A percentile compares a stretch with the other conserved stretches of the same genome.
These are phyloP conservation scores for Curvularia eragrostidis DNA, from an alignment of 2,329 filamentous ascomycete genomes.

Conservation along the genomic window DNA sequence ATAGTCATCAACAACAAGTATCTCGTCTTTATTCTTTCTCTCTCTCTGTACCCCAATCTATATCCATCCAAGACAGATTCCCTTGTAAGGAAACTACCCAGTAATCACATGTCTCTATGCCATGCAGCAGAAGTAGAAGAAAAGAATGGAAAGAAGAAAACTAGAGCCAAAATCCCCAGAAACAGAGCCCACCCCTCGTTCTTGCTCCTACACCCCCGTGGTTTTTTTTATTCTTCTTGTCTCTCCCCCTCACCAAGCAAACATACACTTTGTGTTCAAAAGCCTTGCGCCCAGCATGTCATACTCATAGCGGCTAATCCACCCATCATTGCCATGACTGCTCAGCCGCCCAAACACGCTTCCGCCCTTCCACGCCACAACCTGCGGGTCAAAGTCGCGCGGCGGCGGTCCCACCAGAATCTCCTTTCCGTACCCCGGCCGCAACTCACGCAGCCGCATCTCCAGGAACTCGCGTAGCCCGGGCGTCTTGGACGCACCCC, in stretches of 20 bases:
- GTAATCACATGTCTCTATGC: not conserved
- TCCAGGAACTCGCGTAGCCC: conserved; percentile 84
- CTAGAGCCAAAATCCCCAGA: no score
- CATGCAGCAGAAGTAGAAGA: not conserved
- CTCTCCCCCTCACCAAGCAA: conserved; percentile 50
- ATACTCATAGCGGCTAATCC: conserved; percentile 88
- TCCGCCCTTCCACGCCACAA: conserved; percentile 97
- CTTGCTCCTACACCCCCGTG: no score
- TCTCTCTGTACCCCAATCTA: not conserved
- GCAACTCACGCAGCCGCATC: conserved; percentile 73
- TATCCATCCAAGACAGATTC: not conserved
- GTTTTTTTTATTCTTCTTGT: no score
- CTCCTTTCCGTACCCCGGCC: conserved; percentile 68
- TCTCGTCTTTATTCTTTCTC: not conserved
- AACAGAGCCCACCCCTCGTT: no score
- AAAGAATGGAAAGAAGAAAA: not conserved
- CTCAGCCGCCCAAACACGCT: conserved; percentile 93
- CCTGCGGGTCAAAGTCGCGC: conserved; percentile 92
- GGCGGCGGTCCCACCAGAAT: conserved; percentile 74
- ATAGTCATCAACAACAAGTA: not conserved
- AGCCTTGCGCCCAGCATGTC: conserved; percentile 82
- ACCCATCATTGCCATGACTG: conserved; percentile 83
- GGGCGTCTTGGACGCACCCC: conserved; percentile 55
- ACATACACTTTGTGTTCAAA: conserved; percentile 62
- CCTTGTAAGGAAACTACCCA: not conserved